These are phyloP conservation scores for Rutstroemia sp. DNA, from an alignment of 2,329 filamentous ascomycete genomes.

Conservation along the genomic window DNA sequence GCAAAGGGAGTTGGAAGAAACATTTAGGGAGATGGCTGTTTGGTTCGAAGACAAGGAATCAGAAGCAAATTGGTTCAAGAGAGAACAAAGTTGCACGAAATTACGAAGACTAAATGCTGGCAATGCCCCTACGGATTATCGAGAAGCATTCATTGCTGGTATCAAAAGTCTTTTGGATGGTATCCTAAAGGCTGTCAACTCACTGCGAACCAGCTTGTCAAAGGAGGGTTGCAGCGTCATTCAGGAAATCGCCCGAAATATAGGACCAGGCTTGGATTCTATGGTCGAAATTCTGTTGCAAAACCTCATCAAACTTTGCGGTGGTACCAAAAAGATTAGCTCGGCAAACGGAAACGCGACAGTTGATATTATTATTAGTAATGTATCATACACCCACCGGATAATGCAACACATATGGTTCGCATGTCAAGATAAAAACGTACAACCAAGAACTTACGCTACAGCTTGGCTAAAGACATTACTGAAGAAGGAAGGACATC, in stretches of 20 bases:
- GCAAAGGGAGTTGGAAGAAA: slow-evolving; percentile 79
- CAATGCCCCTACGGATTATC: slow-evolving; percentile 73
- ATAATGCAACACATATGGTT: slow-evolving; percentile 79
- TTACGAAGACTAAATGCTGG: slow-evolving; percentile 74
- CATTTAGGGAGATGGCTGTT: slow-evolving; percentile 71
- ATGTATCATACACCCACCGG: slow-evolving; percentile 70
- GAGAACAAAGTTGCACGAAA: slow-evolving; percentile 74
- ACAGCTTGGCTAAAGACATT: slow-evolving; percentile 79
- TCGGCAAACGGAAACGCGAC: slow-evolving; percentile 76
- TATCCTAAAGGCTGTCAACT: slow-evolving; percentile 77
- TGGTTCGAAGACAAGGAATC: slow-evolving; percentile 83
- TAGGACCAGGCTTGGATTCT: slow-evolving; percentile 73
- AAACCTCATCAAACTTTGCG: slow-evolving; percentile 81
- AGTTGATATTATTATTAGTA: slow-evolving; percentile 72
- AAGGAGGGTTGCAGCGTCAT: slow-evolving; percentile 78
- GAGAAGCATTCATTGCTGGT: slow-evolving; percentile 59
- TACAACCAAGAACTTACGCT: slow-evolving; percentile 72
- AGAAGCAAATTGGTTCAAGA: slow-evolving; percentile 83
- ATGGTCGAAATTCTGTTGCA: slow-evolving; percentile 90
- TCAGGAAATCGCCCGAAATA: slow-evolving; percentile 72
- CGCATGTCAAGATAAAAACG: slow-evolving; percentile 89
- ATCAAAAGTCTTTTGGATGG: slow-evolving; percentile 75
- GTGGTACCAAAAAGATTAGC: slow-evolving; percentile 85
- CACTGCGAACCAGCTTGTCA: slow-evolving; percentile 81
- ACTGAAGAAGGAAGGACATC: slow-evolving; percentile 65